Evolutionary conservation across 768 basidiomycete genomes (phyloP).

Genomic region (Exsudoporus frostii): DNA sequence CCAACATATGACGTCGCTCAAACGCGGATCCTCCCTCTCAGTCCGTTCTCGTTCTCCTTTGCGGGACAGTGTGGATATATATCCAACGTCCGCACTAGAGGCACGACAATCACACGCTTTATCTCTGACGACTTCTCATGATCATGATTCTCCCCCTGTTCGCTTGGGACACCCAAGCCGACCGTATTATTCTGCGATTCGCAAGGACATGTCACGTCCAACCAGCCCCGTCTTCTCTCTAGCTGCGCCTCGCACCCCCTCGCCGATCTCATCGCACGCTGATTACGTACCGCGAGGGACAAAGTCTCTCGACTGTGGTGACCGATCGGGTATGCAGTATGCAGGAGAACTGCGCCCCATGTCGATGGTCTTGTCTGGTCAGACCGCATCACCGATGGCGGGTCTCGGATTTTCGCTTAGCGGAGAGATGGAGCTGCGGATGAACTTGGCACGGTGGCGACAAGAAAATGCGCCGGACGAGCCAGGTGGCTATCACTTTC

Average conservation of each 20-base stretch:
- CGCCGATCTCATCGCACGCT: constrained; percentile 22
- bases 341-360: constrained; percentile 23
- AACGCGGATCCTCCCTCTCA: constrained; percentile 26
- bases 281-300: constrained; percentile 30
- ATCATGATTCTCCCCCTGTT: constrained; percentile 23
- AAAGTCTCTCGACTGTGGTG: constrained; percentile 31
- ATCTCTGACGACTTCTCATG: constrained; percentile 22
- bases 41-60: constrained; percentile 22
- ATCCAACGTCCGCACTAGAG: constrained; percentile 17
- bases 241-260: constrained; percentile 25
- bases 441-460: constrained; percentile 46
- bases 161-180: constrained; percentile 51
- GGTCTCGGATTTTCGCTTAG: constrained; percentile 52
- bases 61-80: constrained; percentile 19
- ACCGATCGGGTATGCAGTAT: constrained; percentile 18
- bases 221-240: constrained; percentile 32
- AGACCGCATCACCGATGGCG: constrained; percentile 14
- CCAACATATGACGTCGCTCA: constrained; percentile 34
- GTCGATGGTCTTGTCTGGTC: constrained; percentile 27
- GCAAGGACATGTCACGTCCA: constrained; percentile 44
- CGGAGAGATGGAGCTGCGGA: constrained; percentile 56
- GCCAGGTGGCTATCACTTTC: constrained; percentile 31
- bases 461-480: constrained; percentile 29
- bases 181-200: constrained; percentile 55
- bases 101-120: constrained; percentile 16